Conservation (phyloP, 495 filamentous ascomycete species). For the Astrothelium subdiscretum region DNA sequence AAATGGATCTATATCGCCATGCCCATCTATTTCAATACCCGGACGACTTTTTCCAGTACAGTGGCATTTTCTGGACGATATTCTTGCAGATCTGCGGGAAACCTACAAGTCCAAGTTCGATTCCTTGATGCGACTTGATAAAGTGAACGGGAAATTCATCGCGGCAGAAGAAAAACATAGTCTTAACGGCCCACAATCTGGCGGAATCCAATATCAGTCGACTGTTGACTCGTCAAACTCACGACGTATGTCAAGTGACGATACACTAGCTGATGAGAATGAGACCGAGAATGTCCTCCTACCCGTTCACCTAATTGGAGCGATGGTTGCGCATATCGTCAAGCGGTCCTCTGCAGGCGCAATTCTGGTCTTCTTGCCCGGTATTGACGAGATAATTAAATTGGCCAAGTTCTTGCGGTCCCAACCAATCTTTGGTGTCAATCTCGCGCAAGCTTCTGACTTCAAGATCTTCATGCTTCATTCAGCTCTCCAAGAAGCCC, state of each 20-base stretch:
- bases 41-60: constrained; percentile 46
- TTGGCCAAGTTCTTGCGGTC: constrained; percentile 26
- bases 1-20: constrained; percentile 16
- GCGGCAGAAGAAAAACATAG: constrained; percentile 24
- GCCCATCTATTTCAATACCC: constrained; percentile 43
- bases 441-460: constrained; percentile 34
- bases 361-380: constrained; percentile 48
- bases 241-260: neutral
- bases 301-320: constrained; percentile 37
- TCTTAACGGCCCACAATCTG: neutral
- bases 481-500: constrained; percentile 33
- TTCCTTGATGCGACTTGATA: constrained; percentile 22
- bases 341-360: constrained; percentile 38
- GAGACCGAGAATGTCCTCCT: constrained; percentile 36
- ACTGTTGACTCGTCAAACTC: neutral
- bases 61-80: constrained; percentile 40
- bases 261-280: constrained; percentile 8
- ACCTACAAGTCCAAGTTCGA: constrained; percentile 15
- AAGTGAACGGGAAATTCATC: constrained; percentile 27
- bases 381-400: constrained; percentile 38
- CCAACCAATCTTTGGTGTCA: constrained; percentile 24
- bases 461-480: constrained; percentile 43
- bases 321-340: constrained; percentile 40
- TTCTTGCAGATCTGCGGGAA: constrained; percentile 30
- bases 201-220: neutral